Percentiles rank a stretch among this genome's conserved stretches.
phyloP scores from a whole-genome alignment of 148 eudicot genomes.

The Vaccinium vitisidaea region DNA sequence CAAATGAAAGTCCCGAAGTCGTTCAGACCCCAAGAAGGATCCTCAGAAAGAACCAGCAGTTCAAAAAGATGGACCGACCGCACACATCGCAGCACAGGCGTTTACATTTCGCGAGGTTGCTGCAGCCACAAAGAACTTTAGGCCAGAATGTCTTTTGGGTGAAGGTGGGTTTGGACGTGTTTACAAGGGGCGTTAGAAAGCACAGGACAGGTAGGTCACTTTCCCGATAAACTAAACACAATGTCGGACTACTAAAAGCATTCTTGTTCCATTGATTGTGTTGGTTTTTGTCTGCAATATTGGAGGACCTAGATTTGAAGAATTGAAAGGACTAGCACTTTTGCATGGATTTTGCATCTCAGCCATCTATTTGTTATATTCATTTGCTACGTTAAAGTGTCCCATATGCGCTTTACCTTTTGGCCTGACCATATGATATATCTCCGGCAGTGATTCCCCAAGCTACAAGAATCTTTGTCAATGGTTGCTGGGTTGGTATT shows the following conservation, averaged over 20 bases:
- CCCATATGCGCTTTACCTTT: neutral
- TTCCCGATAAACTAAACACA: neutral
- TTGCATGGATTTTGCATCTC: too few species aligned
- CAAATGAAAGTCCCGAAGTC: conserved; percentile 55
- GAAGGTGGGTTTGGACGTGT: conserved; percentile 97
- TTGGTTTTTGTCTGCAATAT: too few species aligned
- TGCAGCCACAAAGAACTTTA: conserved; percentile 78
- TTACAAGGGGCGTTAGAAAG: conserved; percentile 80
- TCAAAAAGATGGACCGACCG: conserved; percentile 66
- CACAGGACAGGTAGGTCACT: conserved; percentile 69
- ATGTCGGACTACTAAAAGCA: too few species aligned
- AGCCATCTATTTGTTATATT: too few species aligned
- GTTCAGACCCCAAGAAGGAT: conserved; percentile 36
- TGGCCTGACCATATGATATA: conserved; percentile 45
- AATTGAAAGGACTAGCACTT: too few species aligned
- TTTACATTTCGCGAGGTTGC: conserved; percentile 92
- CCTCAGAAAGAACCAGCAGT: conserved; percentile 63
- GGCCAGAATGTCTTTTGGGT: conserved; percentile 70
- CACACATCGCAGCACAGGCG: conserved; percentile 87
- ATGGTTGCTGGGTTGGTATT: conserved; percentile 97
- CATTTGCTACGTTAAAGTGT: too few species aligned
- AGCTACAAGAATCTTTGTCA: conserved; percentile 93
- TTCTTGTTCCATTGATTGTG: too few species aligned
- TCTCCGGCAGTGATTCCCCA: conserved; percentile 92
- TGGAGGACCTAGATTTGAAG: too few species aligned